phyloP scores from a whole-genome alignment of 495 filamentous ascomycete species.

The Cercophora samala region DNA sequence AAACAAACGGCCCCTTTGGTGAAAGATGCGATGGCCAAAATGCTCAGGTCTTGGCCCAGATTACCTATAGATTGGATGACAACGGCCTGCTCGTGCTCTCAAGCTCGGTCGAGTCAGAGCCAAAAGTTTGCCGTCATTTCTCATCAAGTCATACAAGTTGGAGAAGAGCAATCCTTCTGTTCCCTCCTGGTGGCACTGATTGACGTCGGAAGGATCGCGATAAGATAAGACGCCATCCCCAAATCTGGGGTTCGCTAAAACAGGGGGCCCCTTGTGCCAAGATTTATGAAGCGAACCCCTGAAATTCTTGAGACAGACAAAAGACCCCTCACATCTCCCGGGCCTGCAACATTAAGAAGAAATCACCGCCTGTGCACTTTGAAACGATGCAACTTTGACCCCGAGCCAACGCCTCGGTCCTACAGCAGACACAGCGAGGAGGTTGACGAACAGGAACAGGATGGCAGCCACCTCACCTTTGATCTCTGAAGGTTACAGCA shows the following conservation, averaged over 20 bases:
- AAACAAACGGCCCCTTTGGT: background rate
- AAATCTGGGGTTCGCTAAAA: background rate
- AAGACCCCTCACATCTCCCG: slow-evolving; percentile 10
- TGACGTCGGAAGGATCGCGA: background rate
- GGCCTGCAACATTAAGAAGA: background rate
- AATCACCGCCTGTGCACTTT: background rate
- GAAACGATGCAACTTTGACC: slow-evolving; percentile 9
- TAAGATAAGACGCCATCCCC: background rate
- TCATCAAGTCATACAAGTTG: background rate
- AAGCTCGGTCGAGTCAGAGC: background rate
- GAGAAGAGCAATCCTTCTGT: background rate
- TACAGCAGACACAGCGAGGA: slow-evolving; percentile 1
- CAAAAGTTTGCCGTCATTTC: background rate
- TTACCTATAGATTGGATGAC: background rate
- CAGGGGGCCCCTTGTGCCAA: background rate
- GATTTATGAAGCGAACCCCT: slow-evolving; percentile 2
- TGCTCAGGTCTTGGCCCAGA: background rate
- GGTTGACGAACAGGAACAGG: background rate
- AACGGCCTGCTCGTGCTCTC: background rate
- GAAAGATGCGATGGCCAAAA: background rate
- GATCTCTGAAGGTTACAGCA: background rate
- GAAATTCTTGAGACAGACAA: slow-evolving; percentile 3
- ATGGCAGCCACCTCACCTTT: background rate
- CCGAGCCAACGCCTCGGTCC: background rate
- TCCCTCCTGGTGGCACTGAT: background rate